These are phyloP conservation scores for Phytophthora fragariae DNA, from an alignment of 352 stramenopile genomes.

Conservation along the genomic window DNA sequence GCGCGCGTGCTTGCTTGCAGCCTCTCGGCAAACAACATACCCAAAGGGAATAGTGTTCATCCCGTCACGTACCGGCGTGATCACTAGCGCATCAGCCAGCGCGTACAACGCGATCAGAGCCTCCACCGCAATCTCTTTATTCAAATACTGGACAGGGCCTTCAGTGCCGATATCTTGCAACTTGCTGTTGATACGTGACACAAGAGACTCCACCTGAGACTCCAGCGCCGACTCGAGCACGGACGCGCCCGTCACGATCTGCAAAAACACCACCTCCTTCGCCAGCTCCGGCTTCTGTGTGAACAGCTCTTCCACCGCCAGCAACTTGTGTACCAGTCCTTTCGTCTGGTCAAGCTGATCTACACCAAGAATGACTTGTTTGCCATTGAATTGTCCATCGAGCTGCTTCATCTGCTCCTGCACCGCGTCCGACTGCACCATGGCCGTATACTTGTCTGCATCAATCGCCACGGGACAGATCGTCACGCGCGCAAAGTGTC, in stretches of 20 bases:
- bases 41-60: conserved; percentile 94
- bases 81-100: conserved; percentile 82
- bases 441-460: conserved; percentile 76
- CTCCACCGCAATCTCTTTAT: conserved; percentile 88
- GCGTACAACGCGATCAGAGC: conserved; percentile 91
- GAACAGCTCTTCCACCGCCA: conserved; percentile 91
- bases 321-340: conserved; percentile 91
- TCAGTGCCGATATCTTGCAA: conserved; percentile 89
- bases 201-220: conserved; percentile 89
- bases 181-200: conserved; percentile 93
- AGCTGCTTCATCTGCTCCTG: conserved; percentile 73
- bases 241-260: conserved; percentile 85
- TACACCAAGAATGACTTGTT: conserved; percentile 87
- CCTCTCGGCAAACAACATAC: conserved; percentile 90
- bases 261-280: conserved; percentile 95
- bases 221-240: conserved; percentile 74
- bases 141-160: conserved; percentile 92
- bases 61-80: conserved; percentile 89
- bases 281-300: conserved; percentile 89
- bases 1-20: conserved; percentile 67
- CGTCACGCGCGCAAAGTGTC: conserved; percentile 89
- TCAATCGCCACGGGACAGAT: conserved; percentile 91
- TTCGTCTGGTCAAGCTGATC: conserved; percentile 91
- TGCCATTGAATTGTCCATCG: conserved; percentile 74
- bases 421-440: conserved; percentile 67